These are phyloP conservation scores for Aspergillus neotritici DNA, from an alignment of 2,329 filamentous ascomycete genomes.

Conservation along the genomic window DNA sequence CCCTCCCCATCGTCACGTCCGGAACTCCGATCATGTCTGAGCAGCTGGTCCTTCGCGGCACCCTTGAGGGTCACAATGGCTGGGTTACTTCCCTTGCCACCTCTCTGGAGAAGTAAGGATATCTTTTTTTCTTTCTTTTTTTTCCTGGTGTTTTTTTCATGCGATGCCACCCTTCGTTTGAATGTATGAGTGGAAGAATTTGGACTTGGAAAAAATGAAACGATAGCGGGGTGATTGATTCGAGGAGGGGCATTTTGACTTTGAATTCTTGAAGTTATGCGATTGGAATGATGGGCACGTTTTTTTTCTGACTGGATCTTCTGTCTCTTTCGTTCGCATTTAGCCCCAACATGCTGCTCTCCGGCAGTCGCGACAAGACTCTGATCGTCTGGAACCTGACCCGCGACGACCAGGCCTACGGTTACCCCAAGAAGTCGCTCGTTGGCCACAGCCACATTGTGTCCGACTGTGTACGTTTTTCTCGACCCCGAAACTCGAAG, in stretches of 20 bases:
- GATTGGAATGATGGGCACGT: slow-evolving; percentile 8
- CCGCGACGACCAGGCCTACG: slow-evolving; percentile 96
- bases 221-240: neutral
- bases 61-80: slow-evolving; percentile 98
- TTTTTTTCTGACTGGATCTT: slow-evolving; percentile 31
- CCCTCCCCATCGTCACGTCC: slow-evolving; percentile 32
- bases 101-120: slow-evolving; percentile 91
- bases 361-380: slow-evolving; percentile 93
- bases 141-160: neutral
- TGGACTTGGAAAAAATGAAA: slow-evolving; percentile 7
- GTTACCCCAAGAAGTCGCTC: slow-evolving; percentile 98
- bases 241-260: slow-evolving; percentile 7
- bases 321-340: slow-evolving; percentile 18
- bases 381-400: slow-evolving; percentile 99
- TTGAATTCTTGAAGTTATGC: slow-evolving; percentile 19
- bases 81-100: slow-evolving; percentile 99
- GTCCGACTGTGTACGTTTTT: slow-evolving; percentile 90
- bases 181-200: slow-evolving; percentile 11
- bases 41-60: slow-evolving; percentile 93
- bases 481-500: slow-evolving; percentile 6
- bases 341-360: slow-evolving; percentile 99
- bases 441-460: slow-evolving; percentile 99
- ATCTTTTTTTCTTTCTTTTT: neutral
- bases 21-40: slow-evolving; percentile 65
- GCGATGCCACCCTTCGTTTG: slow-evolving; percentile 8